phyloP scores from a whole-genome alignment of 2,329 filamentous ascomycete genomes.

The Chrysosporium queenslandicum region DNA sequence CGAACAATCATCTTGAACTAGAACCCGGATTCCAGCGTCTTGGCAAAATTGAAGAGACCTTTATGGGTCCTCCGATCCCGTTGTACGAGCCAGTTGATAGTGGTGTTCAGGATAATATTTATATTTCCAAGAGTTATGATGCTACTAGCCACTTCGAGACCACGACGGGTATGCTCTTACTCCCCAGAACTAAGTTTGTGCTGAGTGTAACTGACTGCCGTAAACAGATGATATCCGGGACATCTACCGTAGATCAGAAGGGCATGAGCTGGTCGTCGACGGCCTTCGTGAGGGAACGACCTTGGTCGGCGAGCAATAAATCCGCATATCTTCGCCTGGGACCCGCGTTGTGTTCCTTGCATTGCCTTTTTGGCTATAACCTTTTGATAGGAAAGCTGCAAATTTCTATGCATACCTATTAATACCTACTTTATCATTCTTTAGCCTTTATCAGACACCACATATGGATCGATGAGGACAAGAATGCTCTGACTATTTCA shows the following conservation, averaged over 20 bases:
- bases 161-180: conserved; percentile 46
- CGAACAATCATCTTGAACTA: conserved; percentile 94
- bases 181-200: not conserved
- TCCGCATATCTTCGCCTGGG: not conserved
- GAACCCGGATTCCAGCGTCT: conserved; percentile 85
- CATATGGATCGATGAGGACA: too few relatives aligned
- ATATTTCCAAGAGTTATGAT: conserved; percentile 97
- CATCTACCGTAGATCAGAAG: conserved; percentile 74
- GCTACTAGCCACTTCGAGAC: conserved; percentile 97
- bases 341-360: not conserved
- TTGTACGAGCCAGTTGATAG: conserved; percentile 83
- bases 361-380: not conserved
- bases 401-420: conserved; percentile 1
- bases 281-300: conserved; percentile 68
- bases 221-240: conserved; percentile 75
- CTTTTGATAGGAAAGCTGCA: not conserved
- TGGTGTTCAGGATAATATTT: conserved; percentile 80
- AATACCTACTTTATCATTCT: not conserved
- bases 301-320: conserved; percentile 57
- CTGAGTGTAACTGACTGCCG: not conserved
- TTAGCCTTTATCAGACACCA: not conserved
- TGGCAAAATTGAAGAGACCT: conserved; percentile 90
- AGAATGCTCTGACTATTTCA: too few relatives aligned
- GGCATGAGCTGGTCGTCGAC: conserved; percentile 75
- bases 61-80: conserved; percentile 86